Evolutionary conservation across 495 filamentous ascomycete genomes (phyloP).

Genomic region (Neurospora cerealis): DNA sequence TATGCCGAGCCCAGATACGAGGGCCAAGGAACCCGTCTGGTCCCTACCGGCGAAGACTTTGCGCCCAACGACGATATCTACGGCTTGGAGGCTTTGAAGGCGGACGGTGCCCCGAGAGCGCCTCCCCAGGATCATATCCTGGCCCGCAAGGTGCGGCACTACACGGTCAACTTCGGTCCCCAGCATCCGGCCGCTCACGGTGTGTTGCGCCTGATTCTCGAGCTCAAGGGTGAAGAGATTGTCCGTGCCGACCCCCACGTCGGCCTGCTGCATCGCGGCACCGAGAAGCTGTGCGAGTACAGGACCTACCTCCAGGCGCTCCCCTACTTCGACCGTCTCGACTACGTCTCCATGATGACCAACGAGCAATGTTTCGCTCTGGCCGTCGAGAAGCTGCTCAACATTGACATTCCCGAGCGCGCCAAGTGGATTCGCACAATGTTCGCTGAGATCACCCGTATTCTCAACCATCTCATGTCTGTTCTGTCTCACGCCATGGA

Average conservation of each 20-base stretch:
- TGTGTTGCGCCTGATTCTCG: constrained; percentile 94
- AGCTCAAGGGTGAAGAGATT: constrained; percentile 97
- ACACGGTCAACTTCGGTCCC: constrained; percentile 99
- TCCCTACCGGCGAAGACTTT: constrained; percentile 58
- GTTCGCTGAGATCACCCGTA: constrained; percentile 92
- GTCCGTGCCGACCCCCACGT: constrained; percentile 95
- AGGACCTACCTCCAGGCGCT: constrained; percentile 97
- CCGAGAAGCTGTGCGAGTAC: constrained; percentile 99
- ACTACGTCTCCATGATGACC: constrained; percentile 99
- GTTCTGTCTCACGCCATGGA: constrained; percentile 98
- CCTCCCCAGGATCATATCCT: constrained; percentile 1
- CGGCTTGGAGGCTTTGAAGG: constrained; percentile 15
- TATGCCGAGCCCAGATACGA: constrained; percentile 50
- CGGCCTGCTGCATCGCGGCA: constrained; percentile 90
- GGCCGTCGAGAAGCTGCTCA: constrained; percentile 95
- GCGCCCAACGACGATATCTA: constrained; percentile 34
- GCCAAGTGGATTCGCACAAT: constrained; percentile 96
- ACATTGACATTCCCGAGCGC: constrained; percentile 89
- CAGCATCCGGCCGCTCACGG: constrained; percentile 99
- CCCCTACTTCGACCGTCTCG: constrained; percentile 97
- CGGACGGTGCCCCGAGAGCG: constrained; percentile 26
- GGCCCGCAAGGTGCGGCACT: constrained; percentile 85
- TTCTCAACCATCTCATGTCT: constrained; percentile 98
- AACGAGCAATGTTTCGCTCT: constrained; percentile 97
- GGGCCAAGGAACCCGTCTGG: constrained; percentile 46